Conservation (phyloP, 2,329 filamentous ascomycete species). For the Cladosporium oxysporum region DNA sequence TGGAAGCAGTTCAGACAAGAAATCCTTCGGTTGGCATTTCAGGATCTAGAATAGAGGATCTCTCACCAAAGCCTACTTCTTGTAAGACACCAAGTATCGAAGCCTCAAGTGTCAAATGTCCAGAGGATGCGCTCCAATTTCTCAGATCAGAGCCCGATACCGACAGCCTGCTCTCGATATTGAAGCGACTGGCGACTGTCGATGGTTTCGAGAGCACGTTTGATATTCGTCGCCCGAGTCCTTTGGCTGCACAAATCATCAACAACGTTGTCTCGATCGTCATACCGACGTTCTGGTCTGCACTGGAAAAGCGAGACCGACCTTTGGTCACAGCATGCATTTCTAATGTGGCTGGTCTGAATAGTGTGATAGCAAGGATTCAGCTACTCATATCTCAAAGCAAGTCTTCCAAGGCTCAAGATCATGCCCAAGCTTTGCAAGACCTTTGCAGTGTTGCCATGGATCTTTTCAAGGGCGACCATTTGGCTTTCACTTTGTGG, state of each 20-base stretch:
- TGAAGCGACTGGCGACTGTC: conserved; percentile 21
- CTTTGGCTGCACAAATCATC: conserved; percentile 72
- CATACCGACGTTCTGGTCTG: conserved; percentile 78
- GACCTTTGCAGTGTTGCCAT: conserved; percentile 49
- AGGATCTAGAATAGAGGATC: neutral
- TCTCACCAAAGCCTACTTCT: neutral
- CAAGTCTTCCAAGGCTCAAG: neutral
- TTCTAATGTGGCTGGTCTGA: conserved; percentile 73
- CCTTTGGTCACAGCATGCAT: conserved; percentile 64
- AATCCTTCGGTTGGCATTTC: neutral
- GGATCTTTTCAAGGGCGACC: conserved; percentile 46
- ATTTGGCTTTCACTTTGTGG: conserved; percentile 48
- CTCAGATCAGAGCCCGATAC: conserved; percentile 45
- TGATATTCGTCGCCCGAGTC: conserved; percentile 63
- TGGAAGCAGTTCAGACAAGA: conserved; percentile 13
- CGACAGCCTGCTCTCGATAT: conserved; percentile 33
- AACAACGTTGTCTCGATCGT: conserved; percentile 73
- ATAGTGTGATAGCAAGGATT: conserved; percentile 59
- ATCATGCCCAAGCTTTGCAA: conserved; percentile 20
- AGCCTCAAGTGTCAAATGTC: conserved; percentile 24
- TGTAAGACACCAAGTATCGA: neutral
- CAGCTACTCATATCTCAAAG: conserved; percentile 6
- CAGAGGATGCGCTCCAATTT: conserved; percentile 36
- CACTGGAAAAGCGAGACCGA: conserved; percentile 51
- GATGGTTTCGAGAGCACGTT: conserved; percentile 42